Evolutionary conservation across 345 rosid species (phyloP).

Genomic region (Orychophragmus violaceus): DNA sequence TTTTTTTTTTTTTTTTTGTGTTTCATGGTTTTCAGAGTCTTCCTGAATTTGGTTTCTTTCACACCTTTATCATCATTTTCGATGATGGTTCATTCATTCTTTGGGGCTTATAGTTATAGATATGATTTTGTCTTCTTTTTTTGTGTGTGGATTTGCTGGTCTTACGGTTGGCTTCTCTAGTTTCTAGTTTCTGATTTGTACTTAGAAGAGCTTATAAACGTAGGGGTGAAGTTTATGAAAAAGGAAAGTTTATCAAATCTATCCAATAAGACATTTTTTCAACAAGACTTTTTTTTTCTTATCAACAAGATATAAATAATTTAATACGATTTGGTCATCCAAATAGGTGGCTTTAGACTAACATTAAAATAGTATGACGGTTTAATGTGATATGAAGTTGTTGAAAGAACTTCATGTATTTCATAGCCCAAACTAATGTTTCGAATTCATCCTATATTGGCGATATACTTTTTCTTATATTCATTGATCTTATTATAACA

Average conservation of each 20-base stretch:
- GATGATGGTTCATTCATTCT: not conserved
- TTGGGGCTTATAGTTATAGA: constrained; percentile 4
- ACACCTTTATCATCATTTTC: not conserved
- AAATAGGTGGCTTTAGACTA: too few species aligned
- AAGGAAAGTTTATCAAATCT: not conserved
- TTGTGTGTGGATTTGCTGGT: not conserved
- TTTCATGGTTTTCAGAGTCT: not conserved
- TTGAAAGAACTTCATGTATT: too few species aligned
- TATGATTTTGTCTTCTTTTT: not conserved
- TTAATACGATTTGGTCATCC: not conserved
- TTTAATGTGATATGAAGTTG: too few species aligned
- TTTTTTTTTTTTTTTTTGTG: too few species aligned
- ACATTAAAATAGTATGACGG: too few species aligned
- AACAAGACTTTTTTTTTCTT: not conserved
- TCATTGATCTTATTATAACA: too few species aligned
- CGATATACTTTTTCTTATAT: too few species aligned
- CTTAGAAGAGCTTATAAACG: not conserved
- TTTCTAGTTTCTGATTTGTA: constrained; percentile 37
- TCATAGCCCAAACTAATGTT: too few species aligned
- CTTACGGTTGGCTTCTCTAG: not conserved
- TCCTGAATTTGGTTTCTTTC: not conserved
- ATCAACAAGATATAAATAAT: not conserved
- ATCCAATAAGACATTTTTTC: too few species aligned
- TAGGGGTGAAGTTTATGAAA: not conserved
- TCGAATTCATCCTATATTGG: too few species aligned